phyloP scores from a whole-genome alignment of 306 rosid genomes.

The Cyclanthera cordifolia region DNA sequence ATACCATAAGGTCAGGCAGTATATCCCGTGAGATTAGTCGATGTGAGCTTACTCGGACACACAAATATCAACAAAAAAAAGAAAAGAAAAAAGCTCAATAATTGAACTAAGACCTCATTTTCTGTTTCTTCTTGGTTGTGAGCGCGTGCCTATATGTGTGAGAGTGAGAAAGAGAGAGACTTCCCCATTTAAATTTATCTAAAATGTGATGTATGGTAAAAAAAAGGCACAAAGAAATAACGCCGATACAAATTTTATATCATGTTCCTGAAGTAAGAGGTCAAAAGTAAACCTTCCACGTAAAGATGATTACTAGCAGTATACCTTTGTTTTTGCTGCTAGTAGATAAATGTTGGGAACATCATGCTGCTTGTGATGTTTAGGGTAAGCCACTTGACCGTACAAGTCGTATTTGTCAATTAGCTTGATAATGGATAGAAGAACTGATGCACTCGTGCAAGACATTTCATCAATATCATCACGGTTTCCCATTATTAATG shows the following conservation, averaged over 20 bases:
- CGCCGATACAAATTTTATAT: not conserved
- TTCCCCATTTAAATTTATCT: not conserved
- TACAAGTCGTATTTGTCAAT: constrained; percentile 47
- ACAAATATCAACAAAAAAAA: no score
- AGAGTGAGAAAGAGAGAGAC: not conserved
- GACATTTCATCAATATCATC: constrained; percentile 51
- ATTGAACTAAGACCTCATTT: not conserved
- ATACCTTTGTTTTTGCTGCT: constrained; percentile 54
- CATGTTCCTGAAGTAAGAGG: not conserved
- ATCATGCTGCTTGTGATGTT: constrained; percentile 51
- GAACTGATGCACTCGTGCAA: constrained; percentile 43
- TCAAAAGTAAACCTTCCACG: not conserved
- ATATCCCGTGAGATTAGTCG: no score
- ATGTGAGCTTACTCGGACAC: no score
- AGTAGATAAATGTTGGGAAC: constrained; percentile 51
- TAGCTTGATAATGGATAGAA: constrained; percentile 43
- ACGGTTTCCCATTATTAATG: constrained; percentile 52
- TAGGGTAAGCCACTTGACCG: constrained; percentile 54
- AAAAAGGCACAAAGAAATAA: not conserved
- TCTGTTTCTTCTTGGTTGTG: not conserved
- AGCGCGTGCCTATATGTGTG: not conserved
- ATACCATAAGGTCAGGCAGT: no score
- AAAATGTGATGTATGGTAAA: not conserved
- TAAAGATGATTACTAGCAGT: not conserved
- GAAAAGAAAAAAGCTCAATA: not conserved